Percentiles rank a stretch among this genome's conserved stretches.
These are phyloP conservation scores for Cyamopsis tetragonoloba DNA, from an alignment of 306 rosid species.

Conservation along the genomic window DNA sequence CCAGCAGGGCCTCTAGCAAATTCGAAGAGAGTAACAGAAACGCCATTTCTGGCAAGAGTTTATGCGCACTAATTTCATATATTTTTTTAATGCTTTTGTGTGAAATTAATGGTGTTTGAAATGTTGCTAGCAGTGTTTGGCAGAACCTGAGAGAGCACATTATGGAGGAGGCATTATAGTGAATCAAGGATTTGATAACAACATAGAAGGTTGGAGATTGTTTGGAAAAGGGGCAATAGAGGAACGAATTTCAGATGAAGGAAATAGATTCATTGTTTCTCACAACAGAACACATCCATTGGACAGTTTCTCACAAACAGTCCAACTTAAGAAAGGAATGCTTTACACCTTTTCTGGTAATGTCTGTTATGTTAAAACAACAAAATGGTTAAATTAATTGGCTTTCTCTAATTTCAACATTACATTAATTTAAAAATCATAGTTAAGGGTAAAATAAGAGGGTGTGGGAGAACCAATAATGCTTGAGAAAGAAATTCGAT, in stretches of 20 bases:
- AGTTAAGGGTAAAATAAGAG: neutral
- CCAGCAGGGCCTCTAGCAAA: conserved; percentile 97
- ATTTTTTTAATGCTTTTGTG: too few species aligned
- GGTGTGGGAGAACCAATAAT: conserved; percentile 16
- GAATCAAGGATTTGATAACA: conserved; percentile 64
- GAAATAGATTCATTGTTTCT: conserved; percentile 56
- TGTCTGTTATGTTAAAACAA: too few species aligned
- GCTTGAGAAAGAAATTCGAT: conserved; percentile 44
- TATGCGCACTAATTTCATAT: too few species aligned
- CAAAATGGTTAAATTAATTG: conserved; percentile 5
- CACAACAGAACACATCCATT: conserved; percentile 38
- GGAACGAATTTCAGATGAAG: conserved; percentile 45
- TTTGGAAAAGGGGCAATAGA: conserved; percentile 54
- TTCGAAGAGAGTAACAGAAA: conserved; percentile 73
- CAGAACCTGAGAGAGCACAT: conserved; percentile 46
- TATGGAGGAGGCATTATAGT: conserved; percentile 78
- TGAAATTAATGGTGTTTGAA: too few species aligned
- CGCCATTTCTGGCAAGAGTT: conserved; percentile 71
- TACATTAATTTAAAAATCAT: conserved; percentile 17
- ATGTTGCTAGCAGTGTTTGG: conserved; percentile 75
- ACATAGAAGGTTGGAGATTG: conserved; percentile 53
- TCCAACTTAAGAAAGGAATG: conserved; percentile 50
- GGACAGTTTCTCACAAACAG: conserved; percentile 57
- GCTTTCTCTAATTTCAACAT: conserved; percentile 27
- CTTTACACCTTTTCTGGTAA: conserved; percentile 60